Evolutionary conservation across 805 yeast species (phyloP).

Genomic region (fission yeast (Schizosaccharomyces pombe)): DNA sequence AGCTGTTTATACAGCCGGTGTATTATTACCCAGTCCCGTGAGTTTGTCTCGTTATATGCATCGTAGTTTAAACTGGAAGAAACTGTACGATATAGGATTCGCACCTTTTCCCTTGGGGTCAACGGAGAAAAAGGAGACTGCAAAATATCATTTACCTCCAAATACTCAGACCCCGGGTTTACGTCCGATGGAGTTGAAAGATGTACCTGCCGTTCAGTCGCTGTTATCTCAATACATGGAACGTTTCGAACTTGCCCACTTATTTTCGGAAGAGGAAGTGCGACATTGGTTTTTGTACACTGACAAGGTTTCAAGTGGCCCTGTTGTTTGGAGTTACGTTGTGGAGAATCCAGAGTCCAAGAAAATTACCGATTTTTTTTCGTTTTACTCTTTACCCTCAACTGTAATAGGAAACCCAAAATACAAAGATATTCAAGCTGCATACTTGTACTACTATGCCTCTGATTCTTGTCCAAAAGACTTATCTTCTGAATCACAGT

Average conservation of each 20-base stretch:
- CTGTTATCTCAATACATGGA: slow-evolving; percentile 40
- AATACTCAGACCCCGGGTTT: slow-evolving; percentile 28
- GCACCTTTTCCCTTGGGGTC: slow-evolving; percentile 51
- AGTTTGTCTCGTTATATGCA: slow-evolving; percentile 75
- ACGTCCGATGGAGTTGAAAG: slow-evolving; percentile 32
- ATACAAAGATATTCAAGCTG: slow-evolving; percentile 53
- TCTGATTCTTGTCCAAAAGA: slow-evolving; percentile 27
- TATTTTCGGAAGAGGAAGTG: slow-evolving; percentile 43
- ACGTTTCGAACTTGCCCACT: slow-evolving; percentile 51
- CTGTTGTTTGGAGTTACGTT: slow-evolving; percentile 56
- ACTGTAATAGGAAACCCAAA: slow-evolving; percentile 38
- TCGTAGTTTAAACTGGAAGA: slow-evolving; percentile 82
- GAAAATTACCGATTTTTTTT: slow-evolving; percentile 63
- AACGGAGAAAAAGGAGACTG: slow-evolving; percentile 44
- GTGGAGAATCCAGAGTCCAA: slow-evolving; percentile 30
- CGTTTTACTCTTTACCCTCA: slow-evolving; percentile 75
- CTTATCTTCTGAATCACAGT: slow-evolving; percentile 19
- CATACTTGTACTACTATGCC: slow-evolving; percentile 78
- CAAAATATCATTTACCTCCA: slow-evolving; percentile 34
- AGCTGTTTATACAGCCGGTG: slow-evolving; percentile 85
- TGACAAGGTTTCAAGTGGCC: slow-evolving; percentile 19
- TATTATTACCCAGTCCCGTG: slow-evolving; percentile 76
- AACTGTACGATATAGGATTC: slow-evolving; percentile 73
- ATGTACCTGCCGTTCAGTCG: slow-evolving; percentile 37
- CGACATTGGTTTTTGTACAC: slow-evolving; percentile 49